These are phyloP conservation scores for Adansonia grandidieri DNA, from an alignment of 441 rosid species.

Conservation along the genomic window DNA sequence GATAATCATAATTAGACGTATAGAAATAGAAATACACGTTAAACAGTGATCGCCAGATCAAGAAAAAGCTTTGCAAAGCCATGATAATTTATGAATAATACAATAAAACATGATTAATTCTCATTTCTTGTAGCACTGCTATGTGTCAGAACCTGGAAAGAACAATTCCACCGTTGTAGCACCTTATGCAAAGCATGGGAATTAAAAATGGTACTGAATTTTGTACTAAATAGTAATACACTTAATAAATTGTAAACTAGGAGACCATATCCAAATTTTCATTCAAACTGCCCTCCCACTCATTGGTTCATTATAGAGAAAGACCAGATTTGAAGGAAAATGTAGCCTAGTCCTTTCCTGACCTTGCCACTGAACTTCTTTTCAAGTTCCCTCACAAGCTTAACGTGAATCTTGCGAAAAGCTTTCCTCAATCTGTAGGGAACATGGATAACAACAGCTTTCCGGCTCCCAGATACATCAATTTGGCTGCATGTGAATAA, in stretches of 20 bases:
- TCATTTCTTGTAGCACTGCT: not conserved
- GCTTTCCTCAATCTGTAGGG: constrained; percentile 80
- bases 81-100: not conserved
- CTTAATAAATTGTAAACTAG: not conserved
- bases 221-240: not conserved
- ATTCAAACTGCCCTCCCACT: not conserved
- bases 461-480: constrained; percentile 67
- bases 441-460: constrained; percentile 69
- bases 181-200: not conserved
- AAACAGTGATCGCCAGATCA: not conserved
- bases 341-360: not conserved
- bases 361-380: constrained; percentile 92
- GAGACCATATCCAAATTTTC: not conserved
- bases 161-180: not conserved
- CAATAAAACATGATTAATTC: not conserved
- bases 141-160: not conserved
- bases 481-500: constrained; percentile 51
- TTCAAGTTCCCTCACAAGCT: constrained; percentile 82
- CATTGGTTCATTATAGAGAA: not conserved
- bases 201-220: not conserved
- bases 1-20: not conserved
- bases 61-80: not conserved
- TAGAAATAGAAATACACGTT: not conserved
- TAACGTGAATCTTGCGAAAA: constrained; percentile 65
- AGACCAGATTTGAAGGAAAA: not conserved